Percentiles rank a stretch among this genome's conserved stretches.
These are phyloP conservation scores for Monilinia fructicola DNA, from an alignment of 2,329 filamentous ascomycete species.

Conservation along the genomic window DNA sequence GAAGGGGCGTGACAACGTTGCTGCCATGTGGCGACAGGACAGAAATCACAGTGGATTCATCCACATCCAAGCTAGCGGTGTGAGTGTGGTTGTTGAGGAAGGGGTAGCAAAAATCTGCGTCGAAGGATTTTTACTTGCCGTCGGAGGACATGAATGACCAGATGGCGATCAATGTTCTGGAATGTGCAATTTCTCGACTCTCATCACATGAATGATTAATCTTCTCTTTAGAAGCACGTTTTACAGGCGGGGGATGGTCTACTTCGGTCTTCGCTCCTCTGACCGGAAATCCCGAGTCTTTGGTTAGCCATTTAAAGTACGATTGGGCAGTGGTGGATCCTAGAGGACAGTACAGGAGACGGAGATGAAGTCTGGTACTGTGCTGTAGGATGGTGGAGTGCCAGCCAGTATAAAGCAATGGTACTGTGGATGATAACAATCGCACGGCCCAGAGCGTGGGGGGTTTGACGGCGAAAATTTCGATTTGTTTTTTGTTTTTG, in stretches of 20 bases:
- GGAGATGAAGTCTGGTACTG: constrained; percentile 14
- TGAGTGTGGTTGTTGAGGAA: background rate
- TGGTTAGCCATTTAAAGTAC: background rate
- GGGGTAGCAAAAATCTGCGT: constrained; percentile 10
- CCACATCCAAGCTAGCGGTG: background rate
- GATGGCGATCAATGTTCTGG: constrained; percentile 10
- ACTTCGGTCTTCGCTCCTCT: background rate
- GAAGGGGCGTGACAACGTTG: background rate
- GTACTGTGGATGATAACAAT: constrained; percentile 1
- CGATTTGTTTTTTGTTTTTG: background rate
- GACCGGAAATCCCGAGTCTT: background rate
- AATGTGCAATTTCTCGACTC: background rate
- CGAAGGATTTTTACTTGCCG: background rate
- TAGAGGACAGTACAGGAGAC: background rate
- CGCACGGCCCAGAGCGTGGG: constrained; percentile 7
- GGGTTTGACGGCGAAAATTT: constrained; percentile 15
- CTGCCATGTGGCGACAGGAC: constrained; percentile 11
- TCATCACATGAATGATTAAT: background rate
- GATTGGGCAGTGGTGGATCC: constrained; percentile 14
- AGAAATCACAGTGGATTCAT: background rate
- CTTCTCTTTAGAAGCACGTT: background rate
- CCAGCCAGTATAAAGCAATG: background rate
- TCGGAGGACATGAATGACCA: constrained; percentile 3
- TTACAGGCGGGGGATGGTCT: background rate
- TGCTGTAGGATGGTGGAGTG: background rate